Conservation (phyloP, 2,329 filamentous ascomycete species). For the Paraconiothyrium brasiliense region DNA sequence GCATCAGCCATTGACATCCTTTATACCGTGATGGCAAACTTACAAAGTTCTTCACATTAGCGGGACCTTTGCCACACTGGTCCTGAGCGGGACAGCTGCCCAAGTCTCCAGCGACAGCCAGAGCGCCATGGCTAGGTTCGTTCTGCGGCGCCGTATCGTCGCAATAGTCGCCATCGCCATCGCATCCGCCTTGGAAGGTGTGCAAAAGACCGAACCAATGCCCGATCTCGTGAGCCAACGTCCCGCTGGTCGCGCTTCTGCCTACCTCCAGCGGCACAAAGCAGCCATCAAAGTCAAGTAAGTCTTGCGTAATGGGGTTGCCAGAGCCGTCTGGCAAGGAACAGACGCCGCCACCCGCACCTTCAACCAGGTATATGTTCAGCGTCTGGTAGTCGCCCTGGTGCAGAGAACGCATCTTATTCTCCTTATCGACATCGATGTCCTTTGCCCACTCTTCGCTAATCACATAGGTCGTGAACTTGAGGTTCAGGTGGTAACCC, state of each 20-base stretch:
- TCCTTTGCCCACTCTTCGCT: slow-evolving; percentile 27
- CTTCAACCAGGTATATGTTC: slow-evolving; percentile 66
- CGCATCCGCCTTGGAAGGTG: slow-evolving; percentile 40
- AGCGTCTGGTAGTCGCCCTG: slow-evolving; percentile 61
- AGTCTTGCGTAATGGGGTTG: slow-evolving; percentile 18
- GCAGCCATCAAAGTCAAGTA: slow-evolving; percentile 30
- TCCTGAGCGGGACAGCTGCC: slow-evolving; percentile 25
- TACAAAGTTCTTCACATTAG: slow-evolving; percentile 32
- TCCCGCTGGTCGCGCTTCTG: slow-evolving; percentile 19
- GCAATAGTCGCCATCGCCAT: slow-evolving; percentile 34
- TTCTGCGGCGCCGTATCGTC: slow-evolving; percentile 41
- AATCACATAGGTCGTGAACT: slow-evolving; percentile 20
- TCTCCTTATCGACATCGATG: slow-evolving; percentile 22
- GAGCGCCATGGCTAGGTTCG: slow-evolving; percentile 24
- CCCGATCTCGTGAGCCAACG: slow-evolving; percentile 33
- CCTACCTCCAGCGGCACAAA: slow-evolving; percentile 26
- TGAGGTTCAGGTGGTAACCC: slow-evolving; percentile 26
- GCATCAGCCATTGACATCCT: background rate
- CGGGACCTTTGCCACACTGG: slow-evolving; percentile 21
- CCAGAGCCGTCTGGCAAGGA: slow-evolving; percentile 20
- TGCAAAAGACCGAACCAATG: slow-evolving; percentile 45
- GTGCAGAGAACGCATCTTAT: slow-evolving; percentile 61
- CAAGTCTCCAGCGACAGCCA: slow-evolving; percentile 22
- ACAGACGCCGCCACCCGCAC: slow-evolving; percentile 53
- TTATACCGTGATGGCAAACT: slow-evolving; percentile 8